Percentiles rank a stretch among this genome's conserved stretches.
Conservation (phyloP, 257 asterid genomes). For the Plantago major region DNA sequence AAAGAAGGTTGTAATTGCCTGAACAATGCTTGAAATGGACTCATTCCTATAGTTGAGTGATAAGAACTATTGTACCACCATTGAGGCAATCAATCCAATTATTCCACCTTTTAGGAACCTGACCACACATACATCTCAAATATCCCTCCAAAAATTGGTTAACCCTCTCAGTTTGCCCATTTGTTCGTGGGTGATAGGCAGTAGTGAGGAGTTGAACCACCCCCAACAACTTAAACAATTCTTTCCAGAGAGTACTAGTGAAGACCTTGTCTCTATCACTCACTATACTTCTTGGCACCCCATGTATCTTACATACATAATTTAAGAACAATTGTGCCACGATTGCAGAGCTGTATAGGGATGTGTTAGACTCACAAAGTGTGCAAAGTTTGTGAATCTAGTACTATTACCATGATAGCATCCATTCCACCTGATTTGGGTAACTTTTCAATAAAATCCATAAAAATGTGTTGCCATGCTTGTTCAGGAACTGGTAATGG, state of each 20-base stretch:
- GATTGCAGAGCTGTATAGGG: neutral
- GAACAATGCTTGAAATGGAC: no score
- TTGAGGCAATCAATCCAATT: no score
- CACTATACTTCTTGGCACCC: neutral
- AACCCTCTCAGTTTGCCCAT: no score
- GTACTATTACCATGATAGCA: neutral
- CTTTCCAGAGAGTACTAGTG: neutral
- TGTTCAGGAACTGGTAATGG: neutral
- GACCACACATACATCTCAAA: no score
- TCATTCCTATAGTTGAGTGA: no score
- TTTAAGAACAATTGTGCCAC: neutral
- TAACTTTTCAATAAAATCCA: conserved; percentile 1
- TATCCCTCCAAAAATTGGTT: no score
- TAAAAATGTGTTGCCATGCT: neutral
- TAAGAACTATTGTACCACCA: no score
- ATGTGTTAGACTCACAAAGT: neutral
- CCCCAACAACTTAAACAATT: no score
- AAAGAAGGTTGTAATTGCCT: no score
- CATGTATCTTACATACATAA: neutral
- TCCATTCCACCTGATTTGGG: neutral
- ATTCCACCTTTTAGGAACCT: no score
- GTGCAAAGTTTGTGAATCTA: neutral
- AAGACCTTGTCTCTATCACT: neutral
- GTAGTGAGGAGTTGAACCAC: no score
- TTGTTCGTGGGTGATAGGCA: no score